Evolutionary conservation across 371 early-diverging fungal species (phyloP).

Genomic region (Apophysomyces sp.): DNA sequence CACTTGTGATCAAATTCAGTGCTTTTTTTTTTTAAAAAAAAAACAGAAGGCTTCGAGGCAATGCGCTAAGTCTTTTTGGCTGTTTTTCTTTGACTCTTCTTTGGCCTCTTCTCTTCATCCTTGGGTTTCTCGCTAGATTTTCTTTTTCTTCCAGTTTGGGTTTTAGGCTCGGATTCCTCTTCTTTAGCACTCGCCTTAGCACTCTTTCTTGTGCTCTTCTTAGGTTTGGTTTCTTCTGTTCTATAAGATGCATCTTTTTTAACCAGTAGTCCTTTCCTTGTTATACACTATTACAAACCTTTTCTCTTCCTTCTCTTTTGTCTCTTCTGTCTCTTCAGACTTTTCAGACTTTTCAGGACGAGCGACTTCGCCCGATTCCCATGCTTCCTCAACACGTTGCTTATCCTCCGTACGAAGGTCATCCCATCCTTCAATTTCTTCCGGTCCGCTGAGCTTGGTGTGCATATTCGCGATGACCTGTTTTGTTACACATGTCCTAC

Average conservation of each 20-base stretch:
- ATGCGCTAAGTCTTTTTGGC: no score
- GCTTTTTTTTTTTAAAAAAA: no score
- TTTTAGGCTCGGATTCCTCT: neutral
- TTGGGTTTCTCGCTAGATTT: neutral
- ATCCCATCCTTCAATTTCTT: slow-evolving; percentile 16
- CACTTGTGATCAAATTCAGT: no score
- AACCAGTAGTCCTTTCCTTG: neutral
- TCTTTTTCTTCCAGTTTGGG: neutral
- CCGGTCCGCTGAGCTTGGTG: neutral
- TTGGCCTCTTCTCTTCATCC: no score
- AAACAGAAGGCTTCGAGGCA: no score
- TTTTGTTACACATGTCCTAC: slow-evolving; percentile 20
- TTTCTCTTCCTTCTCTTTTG: no score
- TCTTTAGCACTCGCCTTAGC: neutral
- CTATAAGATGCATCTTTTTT: neutral
- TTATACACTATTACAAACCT: neutral
- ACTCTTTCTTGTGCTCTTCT: neutral
- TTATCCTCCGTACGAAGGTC: slow-evolving; percentile 20
- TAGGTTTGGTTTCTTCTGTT: neutral
- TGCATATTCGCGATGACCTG: slow-evolving; percentile 17
- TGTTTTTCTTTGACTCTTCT: no score
- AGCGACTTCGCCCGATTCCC: slow-evolving; percentile 17
- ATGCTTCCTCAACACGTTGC: slow-evolving; percentile 12
- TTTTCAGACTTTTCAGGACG: slow-evolving; percentile 6
- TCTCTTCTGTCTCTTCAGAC: slow-evolving; percentile 1